Percentiles rank a stretch among this genome's conserved stretches.
Conservation (phyloP, 305 asterid genomes). For the Fraxinus albicans region DNA sequence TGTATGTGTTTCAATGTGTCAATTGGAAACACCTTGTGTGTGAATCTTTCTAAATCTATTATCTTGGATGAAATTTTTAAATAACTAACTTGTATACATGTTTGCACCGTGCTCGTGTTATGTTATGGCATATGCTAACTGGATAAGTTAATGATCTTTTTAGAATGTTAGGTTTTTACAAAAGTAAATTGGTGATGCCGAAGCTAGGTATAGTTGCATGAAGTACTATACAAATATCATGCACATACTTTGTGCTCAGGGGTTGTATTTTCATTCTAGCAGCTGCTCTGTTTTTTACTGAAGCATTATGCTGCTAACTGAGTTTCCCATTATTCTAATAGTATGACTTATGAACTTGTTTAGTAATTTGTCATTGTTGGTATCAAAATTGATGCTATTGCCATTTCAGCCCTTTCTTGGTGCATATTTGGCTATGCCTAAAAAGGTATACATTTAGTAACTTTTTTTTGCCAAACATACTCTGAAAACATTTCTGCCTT, state of each 20-base stretch:
- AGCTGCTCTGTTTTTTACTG: background rate
- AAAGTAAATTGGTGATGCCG: slow-evolving; percentile 6
- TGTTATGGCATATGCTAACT: slow-evolving; percentile 13
- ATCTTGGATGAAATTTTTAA: background rate
- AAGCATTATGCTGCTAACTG: background rate
- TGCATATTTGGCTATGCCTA: background rate
- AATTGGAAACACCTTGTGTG: background rate
- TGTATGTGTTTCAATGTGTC: background rate
- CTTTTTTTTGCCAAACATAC: background rate
- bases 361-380: slow-evolving; percentile 5
- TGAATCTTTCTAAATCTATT: background rate
- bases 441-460: background rate
- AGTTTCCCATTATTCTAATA: background rate
- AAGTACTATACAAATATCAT: slow-evolving; percentile 1
- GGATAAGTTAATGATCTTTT: background rate
- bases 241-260: background rate
- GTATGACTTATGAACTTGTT: background rate
- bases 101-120: background rate
- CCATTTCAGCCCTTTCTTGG: background rate
- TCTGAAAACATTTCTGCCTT: background rate
- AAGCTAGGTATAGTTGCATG: background rate
- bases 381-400: background rate
- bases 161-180: background rate
- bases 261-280: background rate
- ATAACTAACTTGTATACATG: background rate